Evolutionary conservation across 139 green algal genomes (phyloP).

Genomic region (Picochlorum sp.): DNA sequence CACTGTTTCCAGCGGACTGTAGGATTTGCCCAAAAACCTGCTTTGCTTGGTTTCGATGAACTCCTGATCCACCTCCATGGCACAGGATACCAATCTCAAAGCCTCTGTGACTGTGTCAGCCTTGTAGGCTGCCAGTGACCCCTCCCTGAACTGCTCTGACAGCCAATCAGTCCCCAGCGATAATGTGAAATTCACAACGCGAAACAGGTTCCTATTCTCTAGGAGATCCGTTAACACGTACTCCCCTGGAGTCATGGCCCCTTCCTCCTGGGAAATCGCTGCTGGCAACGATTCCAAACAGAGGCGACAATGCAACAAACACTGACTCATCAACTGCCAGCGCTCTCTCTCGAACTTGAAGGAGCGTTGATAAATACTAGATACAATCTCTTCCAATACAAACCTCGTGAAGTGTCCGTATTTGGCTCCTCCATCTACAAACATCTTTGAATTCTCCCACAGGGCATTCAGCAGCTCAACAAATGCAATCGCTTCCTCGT

Average conservation of each 20-base stretch:
- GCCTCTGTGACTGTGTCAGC: background rate
- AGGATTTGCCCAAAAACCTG: background rate
- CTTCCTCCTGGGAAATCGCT: slow-evolving; percentile 6
- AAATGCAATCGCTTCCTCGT: slow-evolving; percentile 56
- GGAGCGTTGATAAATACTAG: slow-evolving; percentile 14
- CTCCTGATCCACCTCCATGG: background rate
- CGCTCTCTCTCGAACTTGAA: slow-evolving; percentile 47
- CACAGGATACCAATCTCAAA: background rate
- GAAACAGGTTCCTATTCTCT: slow-evolving; percentile 8
- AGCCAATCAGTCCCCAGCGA: slow-evolving; percentile 8
- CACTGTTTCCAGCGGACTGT: background rate
- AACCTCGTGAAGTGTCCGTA: slow-evolving; percentile 52
- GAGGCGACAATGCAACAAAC: slow-evolving; percentile 46
- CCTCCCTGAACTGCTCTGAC: background rate
- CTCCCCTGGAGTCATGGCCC: slow-evolving; percentile 20
- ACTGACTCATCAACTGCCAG: slow-evolving; percentile 56
- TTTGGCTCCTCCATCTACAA: slow-evolving; percentile 35
- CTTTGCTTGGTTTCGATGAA: background rate
- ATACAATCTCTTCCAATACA: slow-evolving; percentile 34
- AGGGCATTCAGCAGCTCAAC: slow-evolving; percentile 59
- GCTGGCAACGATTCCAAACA: slow-evolving; percentile 20
- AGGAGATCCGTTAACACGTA: slow-evolving; percentile 60
- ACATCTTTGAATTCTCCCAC: slow-evolving; percentile 17
- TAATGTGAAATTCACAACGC: background rate
- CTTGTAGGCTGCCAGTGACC: background rate